A percentile compares a stretch with the other conserved stretches of the same genome.
phyloP scores from a whole-genome alignment of 2,329 filamentous ascomycete species.

The Chrysoporthe deuterocubensis region DNA sequence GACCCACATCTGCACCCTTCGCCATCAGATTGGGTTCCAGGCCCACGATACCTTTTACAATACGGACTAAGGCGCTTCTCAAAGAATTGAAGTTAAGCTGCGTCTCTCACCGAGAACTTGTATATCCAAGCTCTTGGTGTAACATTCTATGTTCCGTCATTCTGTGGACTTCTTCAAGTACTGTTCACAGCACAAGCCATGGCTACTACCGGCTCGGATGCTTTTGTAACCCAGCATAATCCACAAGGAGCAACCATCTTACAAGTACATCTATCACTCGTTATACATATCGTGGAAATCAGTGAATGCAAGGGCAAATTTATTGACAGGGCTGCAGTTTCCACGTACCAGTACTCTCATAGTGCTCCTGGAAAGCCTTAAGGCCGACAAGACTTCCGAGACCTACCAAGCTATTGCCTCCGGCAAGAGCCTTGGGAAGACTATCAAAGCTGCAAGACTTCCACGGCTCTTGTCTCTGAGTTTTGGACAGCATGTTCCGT shows the following conservation, averaged over 20 bases:
- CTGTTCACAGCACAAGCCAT: background rate
- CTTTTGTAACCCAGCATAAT: background rate
- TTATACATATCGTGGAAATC: background rate
- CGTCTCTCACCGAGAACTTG: background rate
- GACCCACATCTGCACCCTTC: background rate
- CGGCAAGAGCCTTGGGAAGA: conserved; percentile 57
- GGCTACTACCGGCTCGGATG: background rate
- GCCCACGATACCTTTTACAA: background rate
- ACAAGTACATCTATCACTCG: background rate
- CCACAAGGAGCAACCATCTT: background rate
- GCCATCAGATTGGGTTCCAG: background rate
- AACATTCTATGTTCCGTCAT: background rate
- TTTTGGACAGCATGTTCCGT: conserved; percentile 49
- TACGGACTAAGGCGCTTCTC: background rate
- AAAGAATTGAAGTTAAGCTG: background rate
- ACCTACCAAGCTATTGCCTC: conserved; percentile 45
- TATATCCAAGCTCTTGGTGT: background rate
- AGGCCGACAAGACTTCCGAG: conserved; percentile 44
- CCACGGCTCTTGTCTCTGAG: conserved; percentile 50
- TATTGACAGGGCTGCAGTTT: conserved; percentile 39
- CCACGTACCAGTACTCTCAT: conserved; percentile 43
- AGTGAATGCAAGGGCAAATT: background rate
- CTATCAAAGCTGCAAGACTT: conserved; percentile 54
- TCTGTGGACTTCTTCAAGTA: background rate
- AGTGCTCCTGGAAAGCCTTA: conserved; percentile 46